A percentile compares a stretch with the other conserved stretches of the same genome.
phyloP scores from a whole-genome alignment of 768 basidiomycete genomes.

The Suillus subalutaceus region DNA sequence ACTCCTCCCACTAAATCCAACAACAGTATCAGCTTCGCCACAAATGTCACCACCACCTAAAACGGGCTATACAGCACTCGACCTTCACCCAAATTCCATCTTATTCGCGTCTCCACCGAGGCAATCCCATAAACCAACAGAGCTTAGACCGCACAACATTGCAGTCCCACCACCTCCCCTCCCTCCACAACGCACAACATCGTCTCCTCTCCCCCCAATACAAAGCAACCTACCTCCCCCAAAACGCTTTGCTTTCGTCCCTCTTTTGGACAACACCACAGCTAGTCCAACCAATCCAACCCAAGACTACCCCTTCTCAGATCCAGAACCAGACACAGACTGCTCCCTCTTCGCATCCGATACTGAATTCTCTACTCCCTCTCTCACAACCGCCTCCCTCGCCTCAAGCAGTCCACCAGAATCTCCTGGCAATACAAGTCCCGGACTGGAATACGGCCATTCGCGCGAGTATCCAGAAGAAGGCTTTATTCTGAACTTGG shows the following conservation, averaged over 20 bases:
- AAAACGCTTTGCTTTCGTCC: conserved; percentile 17
- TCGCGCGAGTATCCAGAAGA: background rate
- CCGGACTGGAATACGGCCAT: background rate
- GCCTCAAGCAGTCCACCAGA: conserved; percentile 16
- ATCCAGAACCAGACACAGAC: conserved; percentile 10
- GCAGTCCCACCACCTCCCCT: conserved; percentile 18
- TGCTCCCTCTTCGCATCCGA: conserved; percentile 13
- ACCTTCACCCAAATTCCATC: conserved; percentile 6
- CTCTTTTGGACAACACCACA: conserved; percentile 15
- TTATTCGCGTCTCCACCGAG: background rate
- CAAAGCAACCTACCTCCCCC: conserved; percentile 14
- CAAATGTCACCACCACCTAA: background rate
- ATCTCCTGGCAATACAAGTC: conserved; percentile 9
- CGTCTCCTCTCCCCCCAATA: background rate
- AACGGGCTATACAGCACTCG: conserved; percentile 1
- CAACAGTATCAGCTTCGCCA: background rate
- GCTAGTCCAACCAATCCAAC: background rate
- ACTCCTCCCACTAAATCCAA: conserved; percentile 56
- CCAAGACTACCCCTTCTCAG: background rate
- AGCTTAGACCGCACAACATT: conserved; percentile 16
- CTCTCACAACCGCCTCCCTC: conserved; percentile 18
- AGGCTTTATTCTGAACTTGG: conserved; percentile 13
- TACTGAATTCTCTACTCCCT: conserved; percentile 17
- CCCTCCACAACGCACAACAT: background rate
- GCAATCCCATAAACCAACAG: background rate